Conservation (phyloP, 2,329 filamentous ascomycete genomes). For the Fusarium albidum region DNA sequence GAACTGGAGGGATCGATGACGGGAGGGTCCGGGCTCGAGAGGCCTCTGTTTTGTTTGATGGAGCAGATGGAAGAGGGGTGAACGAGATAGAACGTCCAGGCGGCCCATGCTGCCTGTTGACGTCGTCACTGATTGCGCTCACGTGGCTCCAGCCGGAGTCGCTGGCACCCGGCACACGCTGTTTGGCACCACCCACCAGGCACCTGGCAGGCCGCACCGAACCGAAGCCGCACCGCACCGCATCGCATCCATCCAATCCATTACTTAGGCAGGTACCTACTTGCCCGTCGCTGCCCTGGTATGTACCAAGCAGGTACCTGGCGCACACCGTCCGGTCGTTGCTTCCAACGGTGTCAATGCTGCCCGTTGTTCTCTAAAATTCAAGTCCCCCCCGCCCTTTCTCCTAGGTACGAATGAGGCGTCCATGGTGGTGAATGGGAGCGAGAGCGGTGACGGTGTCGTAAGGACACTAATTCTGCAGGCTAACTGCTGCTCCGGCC, state of each 20-base stretch:
- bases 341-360: slow-evolving; percentile 18
- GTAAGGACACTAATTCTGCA: slow-evolving; percentile 19
- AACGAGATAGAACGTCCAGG: slow-evolving; percentile 27
- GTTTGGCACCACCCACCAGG: slow-evolving; percentile 6
- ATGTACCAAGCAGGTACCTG: slow-evolving; percentile 14
- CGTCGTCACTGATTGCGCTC: slow-evolving; percentile 28
- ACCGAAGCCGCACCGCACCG: slow-evolving; percentile 7
- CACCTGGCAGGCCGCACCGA: slow-evolving; percentile 6
- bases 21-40: slow-evolving; percentile 19
- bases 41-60: slow-evolving; percentile 31
- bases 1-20: slow-evolving; percentile 21
- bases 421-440: slow-evolving; percentile 14
- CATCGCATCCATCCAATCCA: too few relatives aligned
- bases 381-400: slow-evolving; percentile 15
- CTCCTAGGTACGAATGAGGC: slow-evolving; percentile 9
- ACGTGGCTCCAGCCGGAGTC: slow-evolving; percentile 24
- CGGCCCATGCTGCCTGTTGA: background rate
- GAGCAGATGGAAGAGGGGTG: slow-evolving; percentile 38
- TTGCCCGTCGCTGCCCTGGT: too few relatives aligned
- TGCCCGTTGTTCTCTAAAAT: slow-evolving; percentile 9
- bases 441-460: slow-evolving; percentile 34
- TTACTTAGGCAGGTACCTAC: too few relatives aligned
- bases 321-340: slow-evolving; percentile 10
- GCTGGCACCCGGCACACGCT: slow-evolving; percentile 12
- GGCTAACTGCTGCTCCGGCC: slow-evolving; percentile 15